A percentile compares a stretch with the other conserved stretches of the same genome.
phyloP scores from a whole-genome alignment of 2,329 filamentous ascomycete species.

The Ilyonectria sp. region DNA sequence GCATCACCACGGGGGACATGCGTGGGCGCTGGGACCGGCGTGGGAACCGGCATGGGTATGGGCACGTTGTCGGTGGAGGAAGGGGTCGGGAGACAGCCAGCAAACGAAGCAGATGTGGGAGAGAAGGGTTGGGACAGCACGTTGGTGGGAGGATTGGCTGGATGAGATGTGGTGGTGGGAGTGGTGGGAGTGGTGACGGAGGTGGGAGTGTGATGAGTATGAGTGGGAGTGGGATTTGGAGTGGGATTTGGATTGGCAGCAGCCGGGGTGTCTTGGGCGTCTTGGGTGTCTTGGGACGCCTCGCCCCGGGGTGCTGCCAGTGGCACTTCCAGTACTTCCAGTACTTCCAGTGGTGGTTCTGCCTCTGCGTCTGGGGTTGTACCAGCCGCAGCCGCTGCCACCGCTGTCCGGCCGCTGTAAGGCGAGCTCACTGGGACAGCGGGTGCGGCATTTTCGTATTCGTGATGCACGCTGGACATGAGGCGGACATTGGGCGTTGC shows the following conservation, averaged over 20 bases:
- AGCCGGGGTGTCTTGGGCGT: conserved; percentile 42
- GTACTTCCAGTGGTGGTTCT: background rate
- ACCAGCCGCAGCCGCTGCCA: background rate
- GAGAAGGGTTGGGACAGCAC: conserved; percentile 27
- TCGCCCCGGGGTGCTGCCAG: conserved; percentile 30
- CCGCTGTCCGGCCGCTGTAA: background rate
- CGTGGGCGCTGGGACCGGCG: conserved; percentile 28
- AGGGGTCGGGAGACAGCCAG: conserved; percentile 13
- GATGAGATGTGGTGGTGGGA: conserved; percentile 40
- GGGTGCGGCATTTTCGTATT: conserved; percentile 70
- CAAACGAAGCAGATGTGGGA: conserved; percentile 30
- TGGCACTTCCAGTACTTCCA: conserved; percentile 7
- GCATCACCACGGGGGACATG: conserved; percentile 42
- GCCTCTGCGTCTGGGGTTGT: conserved; percentile 1
- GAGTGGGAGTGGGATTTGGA: conserved; percentile 30
- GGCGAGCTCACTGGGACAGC: conserved; percentile 60
- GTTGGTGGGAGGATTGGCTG: conserved; percentile 35
- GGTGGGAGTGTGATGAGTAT: conserved; percentile 35
- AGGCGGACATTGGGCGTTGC: conserved; percentile 68
- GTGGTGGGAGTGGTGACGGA: conserved; percentile 27
- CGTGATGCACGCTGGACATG: conserved; percentile 69
- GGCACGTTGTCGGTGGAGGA: conserved; percentile 42
- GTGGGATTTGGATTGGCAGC: conserved; percentile 37
- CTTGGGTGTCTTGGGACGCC: conserved; percentile 40
- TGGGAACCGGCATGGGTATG: conserved; percentile 45